These are phyloP conservation scores for Plasmodium yoelii DNA, from an alignment of 169 alveolate genomes.

Conservation along the genomic window DNA sequence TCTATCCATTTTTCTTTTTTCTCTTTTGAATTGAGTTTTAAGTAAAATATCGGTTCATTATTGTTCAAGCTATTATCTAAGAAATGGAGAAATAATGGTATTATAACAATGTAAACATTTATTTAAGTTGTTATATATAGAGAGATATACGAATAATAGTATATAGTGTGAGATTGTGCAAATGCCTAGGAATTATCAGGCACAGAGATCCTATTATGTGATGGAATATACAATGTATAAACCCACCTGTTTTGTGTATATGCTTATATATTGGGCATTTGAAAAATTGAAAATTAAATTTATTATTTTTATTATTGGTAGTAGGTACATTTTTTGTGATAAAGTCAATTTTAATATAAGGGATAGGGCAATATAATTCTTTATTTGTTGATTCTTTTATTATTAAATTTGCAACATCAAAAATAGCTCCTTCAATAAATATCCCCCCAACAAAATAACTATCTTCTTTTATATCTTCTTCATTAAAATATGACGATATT, in stretches of 20 bases:
- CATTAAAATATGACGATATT: conserved; percentile 39
- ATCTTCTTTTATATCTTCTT: conserved; percentile 58
- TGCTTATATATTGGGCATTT: conserved; percentile 69
- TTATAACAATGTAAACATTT: neutral
- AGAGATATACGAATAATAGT: neutral
- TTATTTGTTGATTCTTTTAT: conserved; percentile 52
- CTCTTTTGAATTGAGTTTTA: conserved; percentile 60
- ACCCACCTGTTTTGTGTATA: conserved; percentile 57
- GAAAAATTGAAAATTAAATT: conserved; percentile 29
- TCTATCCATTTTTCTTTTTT: conserved; percentile 68
- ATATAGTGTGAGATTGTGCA: neutral
- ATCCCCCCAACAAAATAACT: conserved; percentile 58
- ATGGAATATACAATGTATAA: neutral
- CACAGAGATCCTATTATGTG: no score
- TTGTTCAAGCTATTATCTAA: conserved; percentile 24
- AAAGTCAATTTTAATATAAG: conserved; percentile 46
- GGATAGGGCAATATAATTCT: conserved; percentile 63
- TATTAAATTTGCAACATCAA: conserved; percentile 42
- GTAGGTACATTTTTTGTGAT: conserved; percentile 22
- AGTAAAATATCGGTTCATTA: conserved; percentile 63
- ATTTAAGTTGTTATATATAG: neutral
- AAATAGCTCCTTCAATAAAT: conserved; percentile 61
- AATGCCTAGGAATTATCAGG: neutral
- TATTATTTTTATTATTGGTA: neutral
- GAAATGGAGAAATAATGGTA: neutral